These are phyloP conservation scores for Omphalea diandra DNA, from an alignment of 441 rosid genomes.

Conservation along the genomic window DNA sequence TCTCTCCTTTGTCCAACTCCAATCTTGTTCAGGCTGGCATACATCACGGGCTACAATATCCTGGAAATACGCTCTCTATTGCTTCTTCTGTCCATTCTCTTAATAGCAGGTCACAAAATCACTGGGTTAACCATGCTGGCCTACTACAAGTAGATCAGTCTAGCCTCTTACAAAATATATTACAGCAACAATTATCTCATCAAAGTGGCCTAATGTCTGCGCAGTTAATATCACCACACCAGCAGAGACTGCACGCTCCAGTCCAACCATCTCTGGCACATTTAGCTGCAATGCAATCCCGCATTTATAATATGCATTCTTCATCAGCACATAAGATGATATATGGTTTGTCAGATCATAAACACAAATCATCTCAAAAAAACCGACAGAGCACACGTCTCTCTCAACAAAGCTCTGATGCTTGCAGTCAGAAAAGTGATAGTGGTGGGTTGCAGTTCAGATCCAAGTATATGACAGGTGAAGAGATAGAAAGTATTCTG, in stretches of 20 bases:
- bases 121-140: slow-evolving; percentile 76
- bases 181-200: slow-evolving; percentile 66
- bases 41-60: slow-evolving; percentile 52
- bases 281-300: slow-evolving; percentile 68
- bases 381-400: slow-evolving; percentile 51
- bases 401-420: slow-evolving; percentile 71
- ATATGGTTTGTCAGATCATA: slow-evolving; percentile 53
- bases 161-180: slow-evolving; percentile 51
- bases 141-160: slow-evolving; percentile 62
- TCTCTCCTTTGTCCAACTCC: slow-evolving; percentile 58
- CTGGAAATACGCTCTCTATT: slow-evolving; percentile 57
- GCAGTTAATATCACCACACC: slow-evolving; percentile 50
- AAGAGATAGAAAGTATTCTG: slow-evolving; percentile 91
- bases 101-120: slow-evolving; percentile 61
- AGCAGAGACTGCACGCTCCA: slow-evolving; percentile 55
- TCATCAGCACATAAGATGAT: slow-evolving; percentile 53
- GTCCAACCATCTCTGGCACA: slow-evolving; percentile 70
- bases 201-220: slow-evolving; percentile 58
- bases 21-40: slow-evolving; percentile 54
- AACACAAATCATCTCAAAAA: slow-evolving; percentile 62
- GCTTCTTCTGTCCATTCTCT: slow-evolving; percentile 57
- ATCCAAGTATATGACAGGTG: slow-evolving; percentile 92
- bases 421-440: slow-evolving; percentile 75
- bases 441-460: slow-evolving; percentile 62
- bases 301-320: slow-evolving; percentile 49